phyloP scores from a whole-genome alignment of 1,139 yeast genomes.

The Debaryomycetaceae sp. region DNA sequence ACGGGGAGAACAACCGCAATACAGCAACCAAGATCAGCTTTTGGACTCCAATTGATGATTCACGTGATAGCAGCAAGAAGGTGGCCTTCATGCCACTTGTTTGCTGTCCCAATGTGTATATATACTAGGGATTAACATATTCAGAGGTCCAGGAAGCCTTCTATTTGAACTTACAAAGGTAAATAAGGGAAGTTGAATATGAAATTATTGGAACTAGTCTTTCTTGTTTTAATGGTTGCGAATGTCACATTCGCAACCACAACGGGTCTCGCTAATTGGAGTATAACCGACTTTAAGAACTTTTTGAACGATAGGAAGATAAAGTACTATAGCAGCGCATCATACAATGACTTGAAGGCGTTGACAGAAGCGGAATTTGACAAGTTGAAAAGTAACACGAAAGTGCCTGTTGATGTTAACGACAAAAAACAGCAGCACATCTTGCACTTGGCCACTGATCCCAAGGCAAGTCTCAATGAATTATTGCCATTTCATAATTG shows the following conservation, averaged over 20 bases:
- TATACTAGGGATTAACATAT: background rate
- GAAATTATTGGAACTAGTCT: conserved; percentile 4
- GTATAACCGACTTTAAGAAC: conserved; percentile 22
- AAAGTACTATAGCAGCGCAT: conserved; percentile 16
- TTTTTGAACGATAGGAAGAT: conserved; percentile 35
- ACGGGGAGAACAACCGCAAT: too few species aligned
- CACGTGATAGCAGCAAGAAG: background rate
- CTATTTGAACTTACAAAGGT: background rate
- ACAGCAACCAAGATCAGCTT: background rate
- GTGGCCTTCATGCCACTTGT: background rate
- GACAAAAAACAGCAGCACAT: conserved; percentile 15
- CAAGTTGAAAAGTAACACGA: conserved; percentile 14
- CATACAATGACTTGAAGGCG: conserved; percentile 28
- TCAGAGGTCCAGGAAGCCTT: background rate
- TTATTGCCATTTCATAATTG: conserved; percentile 16
- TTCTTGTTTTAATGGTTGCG: conserved; percentile 2
- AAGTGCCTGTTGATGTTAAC: conserved; percentile 4
- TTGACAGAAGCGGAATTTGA: conserved; percentile 32
- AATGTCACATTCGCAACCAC: conserved; percentile 4
- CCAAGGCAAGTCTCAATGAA: conserved; percentile 12
- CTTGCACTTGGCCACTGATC: conserved; percentile 15
- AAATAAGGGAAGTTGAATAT: conserved; percentile 1
- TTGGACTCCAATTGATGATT: background rate
- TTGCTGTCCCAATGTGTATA: background rate
- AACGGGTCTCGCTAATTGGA: conserved; percentile 18